phyloP scores from a whole-genome alignment of 2,329 filamentous ascomycete genomes.

The Colletotrichum sp. region DNA sequence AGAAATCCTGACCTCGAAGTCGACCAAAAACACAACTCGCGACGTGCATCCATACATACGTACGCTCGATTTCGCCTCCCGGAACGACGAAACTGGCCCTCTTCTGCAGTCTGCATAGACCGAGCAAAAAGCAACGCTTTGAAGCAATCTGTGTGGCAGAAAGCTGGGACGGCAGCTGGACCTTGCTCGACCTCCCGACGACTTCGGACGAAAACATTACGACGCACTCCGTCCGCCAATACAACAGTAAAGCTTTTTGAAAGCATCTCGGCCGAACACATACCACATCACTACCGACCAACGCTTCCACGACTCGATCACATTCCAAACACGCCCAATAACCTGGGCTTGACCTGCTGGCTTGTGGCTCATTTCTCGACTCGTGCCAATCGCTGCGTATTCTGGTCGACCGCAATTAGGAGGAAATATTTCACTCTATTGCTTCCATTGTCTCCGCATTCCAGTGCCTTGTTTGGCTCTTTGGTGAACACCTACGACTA shows the following conservation, averaged over 20 bases:
- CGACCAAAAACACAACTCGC: background rate
- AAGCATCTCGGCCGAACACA: background rate
- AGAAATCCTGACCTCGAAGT: background rate
- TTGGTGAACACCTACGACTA: background rate
- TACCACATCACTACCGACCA: background rate
- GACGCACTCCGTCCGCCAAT: background rate
- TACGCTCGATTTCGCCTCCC: background rate
- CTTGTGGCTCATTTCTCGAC: slow-evolving; percentile 11
- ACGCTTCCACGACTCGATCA: no score
- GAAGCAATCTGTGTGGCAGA: background rate
- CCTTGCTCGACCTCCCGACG: background rate
- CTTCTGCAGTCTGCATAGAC: background rate
- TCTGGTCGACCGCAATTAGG: background rate
- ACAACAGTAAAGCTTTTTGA: background rate
- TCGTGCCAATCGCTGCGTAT: background rate
- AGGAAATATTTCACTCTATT: slow-evolving; percentile 9
- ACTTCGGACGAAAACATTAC: slow-evolving; percentile 12
- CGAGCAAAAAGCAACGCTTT: background rate
- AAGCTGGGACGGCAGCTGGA: slow-evolving; percentile 19
- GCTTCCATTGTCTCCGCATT: slow-evolving; percentile 13
- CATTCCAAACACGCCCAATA: background rate
- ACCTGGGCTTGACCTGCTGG: background rate
- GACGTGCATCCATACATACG: background rate
- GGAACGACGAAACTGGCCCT: background rate
- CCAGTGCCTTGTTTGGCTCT: slow-evolving; percentile 3